phyloP scores from a whole-genome alignment of 306 rosid genomes.

The Vigna trinervia region DNA sequence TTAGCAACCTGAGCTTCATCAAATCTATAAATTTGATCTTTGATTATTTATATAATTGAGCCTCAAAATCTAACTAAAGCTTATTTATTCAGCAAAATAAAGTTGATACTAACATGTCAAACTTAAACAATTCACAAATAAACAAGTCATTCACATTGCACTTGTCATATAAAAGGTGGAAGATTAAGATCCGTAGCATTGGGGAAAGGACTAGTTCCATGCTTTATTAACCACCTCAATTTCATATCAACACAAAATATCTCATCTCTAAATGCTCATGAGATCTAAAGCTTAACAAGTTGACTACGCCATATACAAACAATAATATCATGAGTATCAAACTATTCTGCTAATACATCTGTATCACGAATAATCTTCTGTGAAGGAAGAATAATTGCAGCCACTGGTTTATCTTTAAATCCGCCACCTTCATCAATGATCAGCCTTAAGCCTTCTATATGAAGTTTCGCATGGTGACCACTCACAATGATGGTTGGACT shows the following conservation, averaged over 20 bases:
- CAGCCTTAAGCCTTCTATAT: conserved; percentile 73
- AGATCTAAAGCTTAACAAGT: conserved; percentile 28
- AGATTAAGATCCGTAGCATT: conserved; percentile 14
- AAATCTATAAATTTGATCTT: not conserved
- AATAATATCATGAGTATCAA: conserved; percentile 20
- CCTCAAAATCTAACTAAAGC: not conserved
- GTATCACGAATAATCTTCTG: conserved; percentile 75
- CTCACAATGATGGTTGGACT: conserved; percentile 73
- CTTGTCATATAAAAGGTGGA: not conserved
- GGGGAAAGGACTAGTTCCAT: not conserved
- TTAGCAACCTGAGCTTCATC: not conserved
- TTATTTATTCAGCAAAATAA: not conserved
- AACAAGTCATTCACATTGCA: not conserved
- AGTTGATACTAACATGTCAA: not conserved
- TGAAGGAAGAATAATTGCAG: conserved; percentile 83
- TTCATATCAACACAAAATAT: conserved; percentile 12
- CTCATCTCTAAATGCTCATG: conserved; percentile 5
- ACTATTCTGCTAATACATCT: conserved; percentile 56
- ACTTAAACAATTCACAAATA: not conserved
- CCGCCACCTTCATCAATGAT: conserved; percentile 92
- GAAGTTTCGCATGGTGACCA: conserved; percentile 91
- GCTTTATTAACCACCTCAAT: conserved; percentile 23
- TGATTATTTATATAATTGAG: not conserved
- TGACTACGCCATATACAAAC: not conserved
- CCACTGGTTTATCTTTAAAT: conserved; percentile 59